Percentiles rank a stretch among this genome's conserved stretches.
These are phyloP conservation scores for Fusarium sp. DNA, from an alignment of 2,329 filamentous ascomycete species.

Conservation along the genomic window DNA sequence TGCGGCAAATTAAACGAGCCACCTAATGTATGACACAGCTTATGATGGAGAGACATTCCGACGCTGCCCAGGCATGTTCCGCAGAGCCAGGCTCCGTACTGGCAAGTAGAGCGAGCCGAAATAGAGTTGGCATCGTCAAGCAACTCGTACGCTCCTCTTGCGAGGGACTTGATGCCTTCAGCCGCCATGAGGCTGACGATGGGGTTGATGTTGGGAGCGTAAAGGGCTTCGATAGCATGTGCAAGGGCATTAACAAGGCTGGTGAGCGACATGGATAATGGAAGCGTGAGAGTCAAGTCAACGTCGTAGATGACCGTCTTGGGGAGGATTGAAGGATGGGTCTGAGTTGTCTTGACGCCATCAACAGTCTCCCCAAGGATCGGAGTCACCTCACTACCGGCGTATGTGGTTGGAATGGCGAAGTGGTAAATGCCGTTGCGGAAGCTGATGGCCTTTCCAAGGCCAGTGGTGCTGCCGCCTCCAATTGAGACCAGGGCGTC, in stretches of 20 bases:
- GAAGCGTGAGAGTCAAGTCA: constrained; percentile 70
- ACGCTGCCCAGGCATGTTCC: constrained; percentile 69
- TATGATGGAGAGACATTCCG: constrained; percentile 75
- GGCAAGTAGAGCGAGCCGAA: constrained; percentile 65
- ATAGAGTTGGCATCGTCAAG: constrained; percentile 53
- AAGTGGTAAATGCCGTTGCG: constrained; percentile 66
- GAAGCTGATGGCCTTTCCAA: constrained; percentile 69
- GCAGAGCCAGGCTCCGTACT: constrained; percentile 75
- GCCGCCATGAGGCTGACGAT: constrained; percentile 68
- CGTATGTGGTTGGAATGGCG: constrained; percentile 68
- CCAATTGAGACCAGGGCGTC: constrained; percentile 50
- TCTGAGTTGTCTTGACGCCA: constrained; percentile 70
- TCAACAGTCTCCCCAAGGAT: constrained; percentile 72
- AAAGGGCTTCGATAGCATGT: constrained; percentile 71
- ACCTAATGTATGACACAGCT: constrained; percentile 74
- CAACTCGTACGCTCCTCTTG: constrained; percentile 64
- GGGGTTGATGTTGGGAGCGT: constrained; percentile 71
- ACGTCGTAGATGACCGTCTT: constrained; percentile 74
- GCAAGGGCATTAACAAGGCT: constrained; percentile 76
- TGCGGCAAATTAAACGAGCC: constrained; percentile 74
- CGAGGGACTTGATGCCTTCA: constrained; percentile 65
- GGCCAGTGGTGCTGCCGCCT: constrained; percentile 57
- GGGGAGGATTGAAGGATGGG: constrained; percentile 70
- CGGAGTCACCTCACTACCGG: constrained; percentile 73
- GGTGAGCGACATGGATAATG: constrained; percentile 62